Conservation (phyloP, 805 yeast genomes). For the Ogataea ganodermae region DNA sequence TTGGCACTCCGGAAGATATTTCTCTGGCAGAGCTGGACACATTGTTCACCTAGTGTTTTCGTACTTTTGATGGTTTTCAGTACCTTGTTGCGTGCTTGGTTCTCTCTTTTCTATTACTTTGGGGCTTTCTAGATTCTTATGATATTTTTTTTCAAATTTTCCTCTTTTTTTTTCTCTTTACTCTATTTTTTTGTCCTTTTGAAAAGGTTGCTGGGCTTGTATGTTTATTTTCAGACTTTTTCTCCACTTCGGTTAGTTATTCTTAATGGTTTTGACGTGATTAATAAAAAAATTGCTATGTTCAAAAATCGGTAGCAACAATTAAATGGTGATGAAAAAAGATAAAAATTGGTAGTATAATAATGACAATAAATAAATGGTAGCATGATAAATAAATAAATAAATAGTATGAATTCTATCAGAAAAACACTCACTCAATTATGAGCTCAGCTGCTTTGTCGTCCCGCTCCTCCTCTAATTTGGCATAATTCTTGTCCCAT, state of each 20-base stretch:
- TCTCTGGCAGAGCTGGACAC: conserved; percentile 69
- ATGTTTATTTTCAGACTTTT: conserved; percentile 11
- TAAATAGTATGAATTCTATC: neutral
- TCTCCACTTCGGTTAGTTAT: conserved; percentile 11
- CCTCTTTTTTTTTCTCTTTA: neutral
- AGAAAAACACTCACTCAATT: too few relatives aligned
- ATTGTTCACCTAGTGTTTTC: conserved; percentile 38
- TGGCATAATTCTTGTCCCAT: conserved; percentile 31
- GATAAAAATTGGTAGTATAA: too few relatives aligned
- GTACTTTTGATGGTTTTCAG: neutral
- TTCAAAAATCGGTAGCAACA: too few relatives aligned
- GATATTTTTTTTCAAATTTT: conserved; percentile 1
- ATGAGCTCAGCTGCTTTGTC: conserved; percentile 13
- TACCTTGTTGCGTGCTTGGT: conserved; percentile 1
- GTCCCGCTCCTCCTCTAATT: conserved; percentile 22
- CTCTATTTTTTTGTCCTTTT: conserved; percentile 7
- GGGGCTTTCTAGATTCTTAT: conserved; percentile 11
- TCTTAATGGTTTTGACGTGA: conserved; percentile 20
- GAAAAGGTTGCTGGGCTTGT: conserved; percentile 20
- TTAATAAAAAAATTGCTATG: conserved; percentile 11
- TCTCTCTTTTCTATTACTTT: conserved; percentile 6
- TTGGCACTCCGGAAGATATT: conserved; percentile 76
- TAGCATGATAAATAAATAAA: neutral
- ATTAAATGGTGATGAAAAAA: too few relatives aligned
- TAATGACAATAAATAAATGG: neutral